Base-by-base conservation (phyloP, 176 grass and related monocot species). In the Zea luxurians region DNA sequence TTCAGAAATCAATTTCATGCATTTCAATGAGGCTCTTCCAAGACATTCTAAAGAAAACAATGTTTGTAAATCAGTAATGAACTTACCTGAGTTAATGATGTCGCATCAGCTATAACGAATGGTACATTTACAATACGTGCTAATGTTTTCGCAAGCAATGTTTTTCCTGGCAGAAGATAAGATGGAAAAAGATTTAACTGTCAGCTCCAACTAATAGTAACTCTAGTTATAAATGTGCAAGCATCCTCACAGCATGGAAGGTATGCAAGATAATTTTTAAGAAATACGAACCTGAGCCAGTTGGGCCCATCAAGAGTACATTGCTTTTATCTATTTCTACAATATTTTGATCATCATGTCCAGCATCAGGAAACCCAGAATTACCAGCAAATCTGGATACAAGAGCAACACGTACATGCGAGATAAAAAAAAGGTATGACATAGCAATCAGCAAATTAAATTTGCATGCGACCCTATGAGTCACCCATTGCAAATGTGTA, bases 241-340 rank as follows among this genome's bases (percentile, higher is more conserved):
- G 4, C 57, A 42, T 82, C 45, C 21, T 54, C 50, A 20, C 3
- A 78, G 48, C 67, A 46, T 74, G 13, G 64, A 64, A 73, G 10
- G 43, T 78, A 35, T 73, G n/a, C 57, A 64, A 73, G 15, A 67
- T 79, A 48, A 9, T 60, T 61, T 77, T 60, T 68, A 41, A 37
- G 36, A n/a, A 65, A 52, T 50, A 58, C 50, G 12, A 59, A 92
- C 95, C 96, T 82, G 92, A 98, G 48, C 96, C 96, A 85, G 96
- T 98, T 42, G 96, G 96, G 48, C 92, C 96, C 89, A 98, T 89
- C 83, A 98, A 72, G 37, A 98, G 91, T 37, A 98, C 85, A 86
- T 98, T 98, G 83, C 96, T 98, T 90, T 98, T 98, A 78, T 98
- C 96, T 88, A 98, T 87, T 88, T 98, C 96, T 77, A 98, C 86